Evolutionary conservation across 192 early-diverging fungal species (phyloP).

Genomic region (Rhizoclosmatium globosum): DNA sequence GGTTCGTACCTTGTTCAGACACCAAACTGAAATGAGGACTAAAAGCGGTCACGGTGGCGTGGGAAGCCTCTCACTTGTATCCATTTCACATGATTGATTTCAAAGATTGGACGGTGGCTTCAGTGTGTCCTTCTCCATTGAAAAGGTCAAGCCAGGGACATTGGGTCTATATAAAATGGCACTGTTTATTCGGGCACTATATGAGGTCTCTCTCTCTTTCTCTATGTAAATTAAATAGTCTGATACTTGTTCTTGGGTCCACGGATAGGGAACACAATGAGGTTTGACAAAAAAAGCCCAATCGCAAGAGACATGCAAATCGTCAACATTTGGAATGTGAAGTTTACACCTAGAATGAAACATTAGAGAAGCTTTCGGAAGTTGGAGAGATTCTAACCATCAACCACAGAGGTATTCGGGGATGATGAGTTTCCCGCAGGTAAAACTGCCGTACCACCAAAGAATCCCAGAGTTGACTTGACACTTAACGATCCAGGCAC

Average conservation of each 20-base stretch:
- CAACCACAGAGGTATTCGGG: background rate
- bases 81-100: too few species aligned
- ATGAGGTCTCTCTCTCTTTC: too few species aligned
- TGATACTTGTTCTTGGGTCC: slow-evolving; percentile 48
- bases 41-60: too few species aligned
- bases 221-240: slow-evolving; percentile 39
- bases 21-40: too few species aligned
- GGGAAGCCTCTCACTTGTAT: too few species aligned
- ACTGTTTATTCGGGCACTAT: too few species aligned
- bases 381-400: background rate
- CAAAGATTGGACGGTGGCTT: too few species aligned
- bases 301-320: slow-evolving; percentile 55
- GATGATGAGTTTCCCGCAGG: background rate
- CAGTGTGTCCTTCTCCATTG: too few species aligned
- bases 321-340: slow-evolving; percentile 56
- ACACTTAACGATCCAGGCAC: slow-evolving; percentile 85
- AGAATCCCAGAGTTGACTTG: slow-evolving; percentile 65
- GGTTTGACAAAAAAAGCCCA: slow-evolving; percentile 53
- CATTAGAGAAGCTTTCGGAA: background rate
- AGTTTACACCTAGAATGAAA: slow-evolving; percentile 38
- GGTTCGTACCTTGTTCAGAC: too few species aligned
- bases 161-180: too few species aligned
- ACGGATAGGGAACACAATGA: slow-evolving; percentile 52
- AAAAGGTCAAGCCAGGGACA: too few species aligned
- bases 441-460: slow-evolving; percentile 28